These are phyloP conservation scores for Podospora bellae-mahoneyi DNA, from an alignment of 495 filamentous ascomycete genomes.

Conservation along the genomic window DNA sequence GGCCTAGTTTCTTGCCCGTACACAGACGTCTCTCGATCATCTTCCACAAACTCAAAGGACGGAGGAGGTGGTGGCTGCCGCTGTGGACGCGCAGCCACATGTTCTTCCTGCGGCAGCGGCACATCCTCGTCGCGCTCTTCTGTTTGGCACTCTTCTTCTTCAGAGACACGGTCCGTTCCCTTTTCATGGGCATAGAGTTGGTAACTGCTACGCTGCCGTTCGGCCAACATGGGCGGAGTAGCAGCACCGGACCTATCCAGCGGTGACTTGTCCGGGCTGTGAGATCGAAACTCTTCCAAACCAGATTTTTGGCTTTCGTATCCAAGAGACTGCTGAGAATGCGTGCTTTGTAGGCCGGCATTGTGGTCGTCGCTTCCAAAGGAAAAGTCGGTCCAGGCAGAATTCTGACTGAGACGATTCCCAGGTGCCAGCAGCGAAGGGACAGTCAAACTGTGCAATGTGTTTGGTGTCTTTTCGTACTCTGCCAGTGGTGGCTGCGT, in stretches of 20 bases:
- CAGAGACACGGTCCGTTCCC: constrained; percentile 31
- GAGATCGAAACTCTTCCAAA: constrained; percentile 18
- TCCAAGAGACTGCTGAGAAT: constrained; percentile 23
- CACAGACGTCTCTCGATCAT: constrained; percentile 30
- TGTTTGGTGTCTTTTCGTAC: constrained; percentile 26
- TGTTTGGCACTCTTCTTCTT: constrained; percentile 6
- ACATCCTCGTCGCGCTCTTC: neutral
- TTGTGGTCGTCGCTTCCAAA: constrained; percentile 47
- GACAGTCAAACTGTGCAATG: constrained; percentile 39
- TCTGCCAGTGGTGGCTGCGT: constrained; percentile 24
- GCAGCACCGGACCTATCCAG: constrained; percentile 23
- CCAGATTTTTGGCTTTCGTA: constrained; percentile 23
- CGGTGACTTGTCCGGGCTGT: constrained; percentile 27
- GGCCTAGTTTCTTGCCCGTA: constrained; percentile 44
- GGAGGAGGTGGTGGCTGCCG: constrained; percentile 37
- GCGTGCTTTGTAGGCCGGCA: constrained; percentile 20
- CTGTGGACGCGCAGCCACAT: constrained; percentile 33
- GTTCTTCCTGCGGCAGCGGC: neutral
- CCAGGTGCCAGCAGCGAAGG: constrained; percentile 43
- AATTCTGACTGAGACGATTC: constrained; percentile 50
- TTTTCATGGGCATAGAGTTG: constrained; percentile 38
- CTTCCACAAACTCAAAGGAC: constrained; percentile 14
- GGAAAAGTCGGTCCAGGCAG: constrained; percentile 56
- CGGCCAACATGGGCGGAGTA: constrained; percentile 27
- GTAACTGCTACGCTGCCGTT: constrained; percentile 25